Percentiles rank a stretch among this genome's conserved stretches.
phyloP scores from a whole-genome alignment of 2,329 filamentous ascomycete species.

The Hymenoscyphus scutula region DNA sequence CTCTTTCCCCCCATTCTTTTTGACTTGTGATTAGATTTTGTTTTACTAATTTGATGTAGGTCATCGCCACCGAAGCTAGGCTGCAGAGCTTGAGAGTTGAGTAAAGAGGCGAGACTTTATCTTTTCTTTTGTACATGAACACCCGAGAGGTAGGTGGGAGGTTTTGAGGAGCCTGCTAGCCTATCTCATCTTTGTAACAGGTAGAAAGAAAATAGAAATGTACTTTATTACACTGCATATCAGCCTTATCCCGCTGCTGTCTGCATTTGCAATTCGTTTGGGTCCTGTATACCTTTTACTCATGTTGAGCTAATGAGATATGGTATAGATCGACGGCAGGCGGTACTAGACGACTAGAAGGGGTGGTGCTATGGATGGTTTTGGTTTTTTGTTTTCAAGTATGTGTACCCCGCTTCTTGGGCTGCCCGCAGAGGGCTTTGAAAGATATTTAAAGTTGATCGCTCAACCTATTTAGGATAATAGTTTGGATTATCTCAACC shows the following conservation, averaged over 20 bases:
- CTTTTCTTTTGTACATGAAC: conserved; percentile 32
- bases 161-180: neutral
- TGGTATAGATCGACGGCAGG: too few species aligned
- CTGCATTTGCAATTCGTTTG: neutral
- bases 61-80: conserved; percentile 86
- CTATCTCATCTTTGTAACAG: neutral
- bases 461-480: too few species aligned
- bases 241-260: neutral
- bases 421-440: too few species aligned
- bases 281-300: neutral
- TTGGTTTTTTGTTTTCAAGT: too few species aligned
- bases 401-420: too few species aligned
- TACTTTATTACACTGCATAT: neutral
- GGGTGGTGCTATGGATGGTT: too few species aligned
- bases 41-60: conserved; percentile 47
- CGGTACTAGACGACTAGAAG: too few species aligned
- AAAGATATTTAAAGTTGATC: too few species aligned
- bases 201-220: conserved; percentile 3
- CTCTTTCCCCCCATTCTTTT: neutral
- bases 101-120: conserved; percentile 41
- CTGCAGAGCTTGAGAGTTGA: conserved; percentile 85
- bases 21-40: neutral
- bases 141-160: neutral
- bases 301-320: too few species aligned
- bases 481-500: too few species aligned